Conservation (phyloP, 352 stramenopile species). For the Phytopythium ostracodes region DNA sequence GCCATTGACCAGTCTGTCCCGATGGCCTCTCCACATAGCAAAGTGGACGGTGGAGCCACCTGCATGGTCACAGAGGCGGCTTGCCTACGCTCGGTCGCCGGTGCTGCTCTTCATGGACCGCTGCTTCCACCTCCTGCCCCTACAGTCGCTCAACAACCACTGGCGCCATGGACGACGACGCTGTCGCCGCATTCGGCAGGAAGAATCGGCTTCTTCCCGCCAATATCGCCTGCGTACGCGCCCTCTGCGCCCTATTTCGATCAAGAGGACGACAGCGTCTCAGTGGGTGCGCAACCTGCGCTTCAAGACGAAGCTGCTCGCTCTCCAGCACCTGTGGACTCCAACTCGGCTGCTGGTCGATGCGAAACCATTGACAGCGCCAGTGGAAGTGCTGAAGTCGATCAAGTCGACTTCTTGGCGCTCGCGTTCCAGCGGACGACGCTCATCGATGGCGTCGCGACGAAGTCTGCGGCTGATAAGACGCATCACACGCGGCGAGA, state of each 20-base stretch:
- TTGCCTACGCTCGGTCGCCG: neutral
- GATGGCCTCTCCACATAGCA: neutral
- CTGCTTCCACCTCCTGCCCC: neutral
- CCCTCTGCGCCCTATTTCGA: conserved; percentile 26
- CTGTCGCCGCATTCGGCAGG: neutral
- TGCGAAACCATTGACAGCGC: conserved; percentile 4
- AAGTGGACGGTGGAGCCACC: neutral
- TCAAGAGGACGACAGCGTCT: conserved; percentile 2
- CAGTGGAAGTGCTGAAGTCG: neutral
- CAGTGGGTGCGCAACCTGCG: conserved; percentile 3
- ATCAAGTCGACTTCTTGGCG: conserved; percentile 36
- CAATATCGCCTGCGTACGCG: conserved; percentile 12
- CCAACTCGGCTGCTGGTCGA: conserved; percentile 4
- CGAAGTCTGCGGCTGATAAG: conserved; percentile 9
- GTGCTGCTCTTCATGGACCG: neutral
- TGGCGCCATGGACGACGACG: neutral
- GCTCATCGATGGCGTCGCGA: neutral
- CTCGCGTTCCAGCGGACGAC: conserved; percentile 41
- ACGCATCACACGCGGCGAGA: conserved; percentile 19
- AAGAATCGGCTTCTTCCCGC: conserved; percentile 9
- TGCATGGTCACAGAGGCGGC: no score
- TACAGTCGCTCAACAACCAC: neutral
- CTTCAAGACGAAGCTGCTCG: neutral
- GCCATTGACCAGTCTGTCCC: neutral
- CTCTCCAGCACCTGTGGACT: no score